Evolutionary conservation across 1,139 yeast genomes (phyloP), one percentile per base, ranked within the genome.

Genomic region (Pichia sp.): DNA sequence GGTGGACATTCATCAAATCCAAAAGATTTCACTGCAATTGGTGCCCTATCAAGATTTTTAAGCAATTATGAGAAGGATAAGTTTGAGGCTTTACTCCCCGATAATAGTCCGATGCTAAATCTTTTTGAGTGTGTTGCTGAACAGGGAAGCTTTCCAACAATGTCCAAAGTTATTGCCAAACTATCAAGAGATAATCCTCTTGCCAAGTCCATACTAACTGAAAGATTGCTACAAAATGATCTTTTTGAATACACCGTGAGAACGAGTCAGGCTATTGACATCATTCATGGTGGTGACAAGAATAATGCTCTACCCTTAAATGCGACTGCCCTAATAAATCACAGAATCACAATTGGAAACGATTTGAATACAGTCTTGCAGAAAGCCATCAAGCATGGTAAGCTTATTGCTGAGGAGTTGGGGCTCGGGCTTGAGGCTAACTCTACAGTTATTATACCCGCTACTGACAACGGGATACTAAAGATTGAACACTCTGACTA

Each of bases 1-100:
- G 87, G 87, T 32, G 88, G 88, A 3, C 88, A 80, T 50, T 76
- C 87, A 2, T 74, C 83, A 2, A 59, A 72, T 14, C 87, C 88
- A 9, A 82, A 82, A 5, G 74, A 68, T 42, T 84, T 77, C 50
- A 80, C 85, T 1, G 67, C 77, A 13, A 77, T 81, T 52, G 88
- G 88, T n/a, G 66, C 80, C 22, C 61, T 77, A 42, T 65, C 79
- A 4, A 70, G 70, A 39, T 55, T 80, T 39, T 64, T 76, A 15
- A 50, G 59, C 14, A 46, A 54, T 25, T 62, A 78, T 29, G 87
- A 80, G 50, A 47, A 51, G 11, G 64, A 68, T 35, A 74, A 74
- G 6, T 75, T 64, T 48, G 53, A 55, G 13, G 59, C 72, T 2
- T 55, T 60, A 13, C 60, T 78, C 41, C 59, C 69, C 4, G 49